phyloP scores from a whole-genome alignment of 805 yeast species.

The Cyberlindnera japonica region DNA sequence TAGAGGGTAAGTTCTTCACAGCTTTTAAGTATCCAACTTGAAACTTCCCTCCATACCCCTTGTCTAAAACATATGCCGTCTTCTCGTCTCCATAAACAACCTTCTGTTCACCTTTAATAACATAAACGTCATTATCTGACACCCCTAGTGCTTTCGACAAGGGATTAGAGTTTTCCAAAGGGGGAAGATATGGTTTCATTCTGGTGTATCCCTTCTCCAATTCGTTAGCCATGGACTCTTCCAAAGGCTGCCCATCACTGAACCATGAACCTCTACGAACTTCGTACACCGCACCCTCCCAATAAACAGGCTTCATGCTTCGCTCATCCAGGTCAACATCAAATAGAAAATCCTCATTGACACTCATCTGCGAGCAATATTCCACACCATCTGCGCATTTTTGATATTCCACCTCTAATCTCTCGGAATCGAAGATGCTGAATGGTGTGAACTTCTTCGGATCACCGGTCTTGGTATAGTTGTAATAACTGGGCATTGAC shows the following conservation, averaged over 20 bases:
- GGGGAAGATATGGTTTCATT: constrained; percentile 34
- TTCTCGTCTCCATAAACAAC: constrained; percentile 39
- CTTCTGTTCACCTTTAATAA: constrained; percentile 21
- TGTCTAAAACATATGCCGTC: constrained; percentile 47
- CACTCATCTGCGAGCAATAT: constrained; percentile 40
- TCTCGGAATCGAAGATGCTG: constrained; percentile 54
- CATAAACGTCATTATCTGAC: constrained; percentile 14
- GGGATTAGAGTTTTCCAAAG: constrained; percentile 14
- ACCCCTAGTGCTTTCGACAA: constrained; percentile 9
- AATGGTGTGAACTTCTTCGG: constrained; percentile 69
- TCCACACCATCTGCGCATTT: constrained; percentile 6
- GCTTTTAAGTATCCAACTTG: constrained; percentile 34
- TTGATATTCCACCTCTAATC: constrained; percentile 45
- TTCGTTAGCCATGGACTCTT: constrained; percentile 44
- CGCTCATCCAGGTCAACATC: constrained; percentile 59
- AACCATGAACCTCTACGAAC: constrained; percentile 89
- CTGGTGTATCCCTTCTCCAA: constrained; percentile 54
- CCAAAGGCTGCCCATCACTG: constrained; percentile 53
- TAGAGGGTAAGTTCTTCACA: constrained; percentile 32
- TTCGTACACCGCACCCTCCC: constrained; percentile 86
- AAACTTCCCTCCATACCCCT: constrained; percentile 39
- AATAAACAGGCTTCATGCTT: constrained; percentile 65
- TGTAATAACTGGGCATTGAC: constrained; percentile 58
- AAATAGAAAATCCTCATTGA: constrained; percentile 77
- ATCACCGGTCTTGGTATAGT: constrained; percentile 45